phyloP scores from a whole-genome alignment of 352 stramenopile genomes.

The Pythium vanterpoolii region DNA sequence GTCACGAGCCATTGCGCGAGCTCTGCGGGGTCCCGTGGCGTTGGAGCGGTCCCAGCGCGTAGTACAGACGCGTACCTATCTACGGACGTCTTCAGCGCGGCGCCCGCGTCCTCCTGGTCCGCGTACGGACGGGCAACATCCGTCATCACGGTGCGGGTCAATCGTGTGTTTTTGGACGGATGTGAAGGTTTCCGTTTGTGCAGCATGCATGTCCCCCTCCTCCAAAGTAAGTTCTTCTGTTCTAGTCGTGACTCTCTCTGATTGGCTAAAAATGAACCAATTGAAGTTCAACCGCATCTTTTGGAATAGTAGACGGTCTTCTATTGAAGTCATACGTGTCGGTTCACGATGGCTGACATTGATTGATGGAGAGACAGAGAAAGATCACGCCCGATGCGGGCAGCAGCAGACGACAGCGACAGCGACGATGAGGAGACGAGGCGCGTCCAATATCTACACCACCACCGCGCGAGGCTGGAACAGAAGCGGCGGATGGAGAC shows the following conservation, averaged over 20 bases:
- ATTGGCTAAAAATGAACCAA: constrained; percentile 10
- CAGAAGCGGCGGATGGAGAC: constrained; percentile 58
- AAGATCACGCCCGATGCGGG: not conserved
- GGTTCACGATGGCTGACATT: not conserved
- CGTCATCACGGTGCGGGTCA: constrained; percentile 7
- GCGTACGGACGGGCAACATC: constrained; percentile 9
- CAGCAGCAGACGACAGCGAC: constrained; percentile 5
- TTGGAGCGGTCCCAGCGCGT: not conserved
- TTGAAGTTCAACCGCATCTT: constrained; percentile 9
- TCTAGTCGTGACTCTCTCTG: not conserved
- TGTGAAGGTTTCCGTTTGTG: not conserved
- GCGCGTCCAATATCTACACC: constrained; percentile 39
- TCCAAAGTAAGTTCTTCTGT: constrained; percentile 9
- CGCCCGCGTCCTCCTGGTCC: not conserved
- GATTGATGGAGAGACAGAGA: not conserved
- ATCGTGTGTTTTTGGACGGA: not conserved
- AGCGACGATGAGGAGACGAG: constrained; percentile 38
- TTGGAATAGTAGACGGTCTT: constrained; percentile 3
- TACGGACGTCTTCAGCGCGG: not conserved
- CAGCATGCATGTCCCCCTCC: not conserved
- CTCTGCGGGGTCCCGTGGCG: constrained; percentile 7
- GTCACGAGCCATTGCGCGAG: constrained; percentile 28
- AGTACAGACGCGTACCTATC: constrained; percentile 4
- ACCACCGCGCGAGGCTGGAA: constrained; percentile 42
- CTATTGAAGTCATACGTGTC: not conserved